Percentiles rank a stretch among this genome's conserved stretches.
These are phyloP conservation scores for Cercospora canescens DNA, from an alignment of 2,329 filamentous ascomycete genomes.

Conservation along the genomic window DNA sequence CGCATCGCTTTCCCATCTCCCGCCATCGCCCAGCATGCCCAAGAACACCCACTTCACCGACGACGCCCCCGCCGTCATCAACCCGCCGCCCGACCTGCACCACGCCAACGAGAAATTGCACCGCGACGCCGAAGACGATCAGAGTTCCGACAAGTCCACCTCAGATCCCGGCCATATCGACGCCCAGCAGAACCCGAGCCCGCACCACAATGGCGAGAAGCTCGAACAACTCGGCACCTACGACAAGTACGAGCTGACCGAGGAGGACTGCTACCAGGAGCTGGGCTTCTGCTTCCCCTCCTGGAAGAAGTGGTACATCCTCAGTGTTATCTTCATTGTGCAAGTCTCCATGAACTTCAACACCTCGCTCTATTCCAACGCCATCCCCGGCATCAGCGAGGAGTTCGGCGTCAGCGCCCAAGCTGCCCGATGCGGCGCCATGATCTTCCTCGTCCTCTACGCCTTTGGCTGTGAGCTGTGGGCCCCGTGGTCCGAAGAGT, in stretches of 20 bases:
- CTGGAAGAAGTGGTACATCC: conserved; percentile 54
- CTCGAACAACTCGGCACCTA: conserved; percentile 36
- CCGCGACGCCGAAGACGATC: conserved; percentile 22
- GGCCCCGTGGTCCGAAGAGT: conserved; percentile 55
- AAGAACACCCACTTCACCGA: conserved; percentile 29
- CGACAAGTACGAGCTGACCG: conserved; percentile 46
- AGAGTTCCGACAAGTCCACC: conserved; percentile 17
- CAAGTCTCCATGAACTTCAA: conserved; percentile 62
- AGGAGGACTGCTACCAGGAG: conserved; percentile 36
- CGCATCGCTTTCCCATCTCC: no score
- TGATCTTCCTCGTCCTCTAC: conserved; percentile 54
- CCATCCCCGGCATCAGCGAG: conserved; percentile 46
- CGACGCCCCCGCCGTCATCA: conserved; percentile 32
- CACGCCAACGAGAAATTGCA: conserved; percentile 32
- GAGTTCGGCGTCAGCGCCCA: conserved; percentile 50
- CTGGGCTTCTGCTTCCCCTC: conserved; percentile 49
- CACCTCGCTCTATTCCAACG: conserved; percentile 57
- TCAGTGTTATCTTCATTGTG: conserved; percentile 53
- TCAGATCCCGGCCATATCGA: conserved; percentile 8
- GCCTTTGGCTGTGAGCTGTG: conserved; percentile 54
- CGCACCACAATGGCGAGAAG: conserved; percentile 22
- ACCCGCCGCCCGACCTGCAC: conserved; percentile 29
- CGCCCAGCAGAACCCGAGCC: not conserved
- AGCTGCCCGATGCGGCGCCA: conserved; percentile 50
- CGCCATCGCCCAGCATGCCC: conserved; percentile 5